Evolutionary conservation across 352 stramenopile genomes (phyloP).

Genomic region (Pythium biforme): DNA sequence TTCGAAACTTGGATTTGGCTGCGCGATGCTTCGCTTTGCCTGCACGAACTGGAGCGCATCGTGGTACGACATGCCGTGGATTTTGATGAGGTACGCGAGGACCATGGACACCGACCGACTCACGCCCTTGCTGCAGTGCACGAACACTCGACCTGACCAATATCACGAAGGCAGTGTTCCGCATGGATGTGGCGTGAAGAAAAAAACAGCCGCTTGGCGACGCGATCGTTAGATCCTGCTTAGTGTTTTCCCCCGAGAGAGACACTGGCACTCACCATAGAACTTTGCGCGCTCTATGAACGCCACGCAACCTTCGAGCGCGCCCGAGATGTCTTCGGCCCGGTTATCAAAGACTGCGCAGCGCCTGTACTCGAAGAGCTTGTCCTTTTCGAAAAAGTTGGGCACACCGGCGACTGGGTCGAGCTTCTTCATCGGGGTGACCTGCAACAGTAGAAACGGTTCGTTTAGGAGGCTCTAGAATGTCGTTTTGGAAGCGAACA

Average conservation of each 20-base stretch:
- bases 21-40: constrained; percentile 49
- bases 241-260: too few species aligned
- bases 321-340: constrained; percentile 81
- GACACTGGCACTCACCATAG: constrained; percentile 88
- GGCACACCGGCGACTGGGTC: constrained; percentile 85
- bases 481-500: neutral
- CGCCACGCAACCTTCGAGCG: constrained; percentile 78
- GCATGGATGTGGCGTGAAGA: neutral
- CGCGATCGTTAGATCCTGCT: constrained; percentile 4
- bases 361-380: constrained; percentile 72
- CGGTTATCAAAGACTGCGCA: constrained; percentile 90
- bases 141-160: constrained; percentile 73
- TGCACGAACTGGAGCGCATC: constrained; percentile 67
- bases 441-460: constrained; percentile 29
- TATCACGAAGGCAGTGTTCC: neutral
- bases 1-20: constrained; percentile 75
- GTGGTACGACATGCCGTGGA: constrained; percentile 55
- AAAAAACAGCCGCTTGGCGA: constrained; percentile 15
- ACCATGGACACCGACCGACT: constrained; percentile 89
- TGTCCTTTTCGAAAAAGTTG: constrained; percentile 92
- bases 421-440: constrained; percentile 72
- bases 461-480: neutral
- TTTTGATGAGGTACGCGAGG: constrained; percentile 90
- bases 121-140: constrained; percentile 92
- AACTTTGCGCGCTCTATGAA: constrained; percentile 92